Evolutionary conservation across 1,284 basidiomycete genomes (phyloP), one percentile per base, ranked within the genome.

Genomic region (Cutaneotrichosporon mucoides): DNA sequence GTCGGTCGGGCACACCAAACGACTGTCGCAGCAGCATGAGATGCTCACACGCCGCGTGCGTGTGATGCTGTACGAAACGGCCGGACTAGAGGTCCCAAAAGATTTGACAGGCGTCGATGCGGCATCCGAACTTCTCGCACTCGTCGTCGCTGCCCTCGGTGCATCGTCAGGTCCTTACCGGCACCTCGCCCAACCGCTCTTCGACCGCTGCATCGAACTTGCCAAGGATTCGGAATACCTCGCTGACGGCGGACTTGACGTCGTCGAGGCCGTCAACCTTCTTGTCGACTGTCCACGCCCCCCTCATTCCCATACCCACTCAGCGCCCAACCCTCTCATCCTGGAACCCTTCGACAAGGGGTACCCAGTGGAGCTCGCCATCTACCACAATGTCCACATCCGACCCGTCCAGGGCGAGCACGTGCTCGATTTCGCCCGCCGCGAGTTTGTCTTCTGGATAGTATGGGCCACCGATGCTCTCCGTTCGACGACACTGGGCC

Each of bases 261-360:
- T 43, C 1, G 42, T 60, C 38, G 58, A 60, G 41, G 46, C 58
- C 33, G 38, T 55, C 33, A 33, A 52, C 11, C 49, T 60, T 1
- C 53, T 60, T 10, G 54, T 53, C 11, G 53, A 60, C 24, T 12
- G 38, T 40, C 24, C 24, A 24, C 24, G 24, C 24, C 24, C 24
- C 24, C 24, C 24, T 24, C 24, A 24, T 24, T 24, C 24, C 24
- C 24, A 24, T 24, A 24, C 24, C 24, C 24, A 24, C 24, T 24
- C 24, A 24, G 24, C 42, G 35, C 9, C 8, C 16, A 51, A 43
- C 3, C 16, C 53, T 2, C 44, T 48, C 5, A 33, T 16, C 3
- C 47, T 60, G 33, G 53, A 60, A 16, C 58, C 53, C 7, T 42
- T 52, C 10, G 53, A 49, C n/a, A 51, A 46, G n/a, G 58, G 58